phyloP scores from a whole-genome alignment of 2,329 filamentous ascomycete species.

The Blastomyces emzantsi region DNA sequence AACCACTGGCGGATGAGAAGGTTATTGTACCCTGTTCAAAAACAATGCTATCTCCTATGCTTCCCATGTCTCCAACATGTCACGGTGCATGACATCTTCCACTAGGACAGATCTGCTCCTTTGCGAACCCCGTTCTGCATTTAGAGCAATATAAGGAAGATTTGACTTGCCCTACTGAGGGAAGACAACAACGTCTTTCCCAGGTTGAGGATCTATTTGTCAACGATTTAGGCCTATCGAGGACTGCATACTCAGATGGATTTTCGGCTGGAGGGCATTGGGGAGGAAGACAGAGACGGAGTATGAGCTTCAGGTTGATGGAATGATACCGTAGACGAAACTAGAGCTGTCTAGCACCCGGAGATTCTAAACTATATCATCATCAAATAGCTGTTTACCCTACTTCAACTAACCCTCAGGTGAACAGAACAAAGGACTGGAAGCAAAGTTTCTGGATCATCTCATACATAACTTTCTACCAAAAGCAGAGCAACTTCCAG shows the following conservation, averaged over 20 bases:
- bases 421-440: not conserved
- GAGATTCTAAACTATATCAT: too few species aligned
- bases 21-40: not conserved
- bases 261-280: not conserved
- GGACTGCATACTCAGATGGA: not conserved
- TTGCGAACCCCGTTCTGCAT: not conserved
- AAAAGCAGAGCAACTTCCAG: not conserved
- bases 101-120: not conserved
- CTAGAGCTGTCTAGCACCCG: too few species aligned
- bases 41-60: not conserved
- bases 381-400: too few species aligned
- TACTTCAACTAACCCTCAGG: not conserved
- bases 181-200: not conserved
- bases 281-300: not conserved
- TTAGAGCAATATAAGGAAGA: not conserved
- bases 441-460: not conserved
- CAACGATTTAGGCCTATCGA: not conserved
- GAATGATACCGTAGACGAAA: not conserved
- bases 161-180: not conserved
- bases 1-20: not conserved
- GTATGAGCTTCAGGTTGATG: not conserved
- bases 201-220: not conserved
- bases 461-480: not conserved
- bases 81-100: not conserved
- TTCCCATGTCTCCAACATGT: not conserved